Evolutionary conservation across 2,329 filamentous ascomycete species (phyloP), one percentile per base, ranked within the genome.

Genomic region (Curvularia sp.): DNA sequence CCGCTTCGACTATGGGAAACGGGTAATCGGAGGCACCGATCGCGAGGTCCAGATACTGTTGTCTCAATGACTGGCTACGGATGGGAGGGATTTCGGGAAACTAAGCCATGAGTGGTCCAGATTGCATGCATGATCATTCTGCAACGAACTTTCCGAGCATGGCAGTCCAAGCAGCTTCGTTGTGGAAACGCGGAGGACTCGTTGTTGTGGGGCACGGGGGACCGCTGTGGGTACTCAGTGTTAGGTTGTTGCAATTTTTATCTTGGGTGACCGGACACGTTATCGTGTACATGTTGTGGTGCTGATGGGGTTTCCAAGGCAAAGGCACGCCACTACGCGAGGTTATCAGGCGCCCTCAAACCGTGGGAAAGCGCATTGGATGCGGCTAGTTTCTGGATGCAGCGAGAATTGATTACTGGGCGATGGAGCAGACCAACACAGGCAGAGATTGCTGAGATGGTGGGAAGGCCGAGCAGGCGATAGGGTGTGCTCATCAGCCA

Each of bases 361-460:
- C 44, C 31, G 22, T 20, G 24, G 22, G 46, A 39, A 5, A 43
- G 44, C 38, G 31, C 50, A 50, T 50, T 48, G 24, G n/a, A 44
- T 15, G 24, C 42, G 42, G 38, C 47, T 53, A 41, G 52, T 26
- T 46, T 46, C 28, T 22, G n/a, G 31, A 51, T 41, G 56, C 47
- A 43, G 41, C 20, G 12, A 51, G 35, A 39, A 26, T 49, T 50
- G 46, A 49, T 43, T 55, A n/a, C 48, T 50, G 24, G 44, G 53
- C 30, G 28, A 33, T 43, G 7, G 22, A 46, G 43, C 26, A 18
- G 47, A 39, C 54, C 48, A 53, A 49, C 44, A 20, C 43, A 53
- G 39, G 52, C 52, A 46, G 33, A 50, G 41, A 58, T 49, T 49
- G 39, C 48, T 52, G 33, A 39, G 52, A 44, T 55, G 42, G 35